phyloP scores from a whole-genome alignment of 768 basidiomycete genomes.

The Tubosaeta sp. region DNA sequence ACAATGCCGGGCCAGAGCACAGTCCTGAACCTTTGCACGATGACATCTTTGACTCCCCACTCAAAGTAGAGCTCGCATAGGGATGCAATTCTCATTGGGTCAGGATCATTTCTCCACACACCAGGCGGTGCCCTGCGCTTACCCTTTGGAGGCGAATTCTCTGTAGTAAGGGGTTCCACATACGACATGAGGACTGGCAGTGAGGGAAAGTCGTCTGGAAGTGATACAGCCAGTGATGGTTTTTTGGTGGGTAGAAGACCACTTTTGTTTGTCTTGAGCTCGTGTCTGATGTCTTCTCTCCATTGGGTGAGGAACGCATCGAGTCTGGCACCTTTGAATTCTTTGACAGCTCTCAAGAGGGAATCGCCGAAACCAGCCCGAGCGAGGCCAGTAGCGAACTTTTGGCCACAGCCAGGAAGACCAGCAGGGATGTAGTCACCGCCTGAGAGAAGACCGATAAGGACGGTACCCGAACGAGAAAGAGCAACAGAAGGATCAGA shows the following conservation, averaged over 20 bases:
- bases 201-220: slow-evolving; percentile 68
- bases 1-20: slow-evolving; percentile 77
- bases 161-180: slow-evolving; percentile 70
- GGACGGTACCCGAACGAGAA: slow-evolving; percentile 63
- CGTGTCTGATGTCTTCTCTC: slow-evolving; percentile 56
- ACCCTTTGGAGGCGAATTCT: slow-evolving; percentile 40
- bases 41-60: slow-evolving; percentile 82
- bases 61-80: slow-evolving; percentile 88
- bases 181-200: slow-evolving; percentile 75
- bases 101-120: slow-evolving; percentile 56
- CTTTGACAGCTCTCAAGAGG: slow-evolving; percentile 55
- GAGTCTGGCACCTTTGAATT: slow-evolving; percentile 42
- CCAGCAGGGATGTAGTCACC: slow-evolving; percentile 85
- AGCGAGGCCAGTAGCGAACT: slow-evolving; percentile 74
- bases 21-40: slow-evolving; percentile 79
- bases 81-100: slow-evolving; percentile 65
- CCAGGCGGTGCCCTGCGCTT: slow-evolving; percentile 32
- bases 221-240: slow-evolving; percentile 54
- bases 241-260: slow-evolving; percentile 63
- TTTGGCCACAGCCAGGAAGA: slow-evolving; percentile 60
- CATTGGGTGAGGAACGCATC: slow-evolving; percentile 55
- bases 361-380: slow-evolving; percentile 76
- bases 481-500: slow-evolving; percentile 48
- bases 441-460: slow-evolving; percentile 82
- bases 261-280: slow-evolving; percentile 66